These are phyloP conservation scores for slime mould (Dictyostelium discoideum) DNA, from an alignment of 78 protist species.

Conservation along the genomic window DNA sequence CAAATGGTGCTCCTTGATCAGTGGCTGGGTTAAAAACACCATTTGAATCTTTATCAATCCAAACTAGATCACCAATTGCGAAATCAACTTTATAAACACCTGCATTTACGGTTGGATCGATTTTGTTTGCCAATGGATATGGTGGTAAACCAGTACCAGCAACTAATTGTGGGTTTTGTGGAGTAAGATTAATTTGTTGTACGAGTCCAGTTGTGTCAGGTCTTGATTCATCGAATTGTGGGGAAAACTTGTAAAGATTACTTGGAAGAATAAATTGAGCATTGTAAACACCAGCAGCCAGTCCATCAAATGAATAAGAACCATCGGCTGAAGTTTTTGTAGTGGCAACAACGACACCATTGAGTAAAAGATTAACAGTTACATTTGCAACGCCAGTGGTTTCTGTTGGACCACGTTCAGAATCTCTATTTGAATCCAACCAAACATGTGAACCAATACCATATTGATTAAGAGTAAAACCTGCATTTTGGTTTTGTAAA, in stretches of 20 bases:
- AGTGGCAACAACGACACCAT: background rate
- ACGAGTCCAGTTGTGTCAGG: background rate
- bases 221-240: background rate
- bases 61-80: slow-evolving; percentile 41
- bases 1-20: background rate
- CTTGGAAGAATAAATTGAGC: background rate
- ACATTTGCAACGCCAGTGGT: slow-evolving; percentile 1
- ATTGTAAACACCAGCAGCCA: slow-evolving; percentile 2
- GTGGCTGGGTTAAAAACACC: background rate
- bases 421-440: slow-evolving; percentile 19
- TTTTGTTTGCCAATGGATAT: background rate
- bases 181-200: background rate
- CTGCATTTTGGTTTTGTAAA: background rate
- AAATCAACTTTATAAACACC: slow-evolving; percentile 25
- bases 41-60: slow-evolving; percentile 10
- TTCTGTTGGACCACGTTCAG: background rate
- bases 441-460: slow-evolving; percentile 43
- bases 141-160: background rate
- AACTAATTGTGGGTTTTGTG: background rate
- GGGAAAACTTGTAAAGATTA: background rate
- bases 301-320: background rate
- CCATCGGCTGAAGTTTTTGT: background rate
- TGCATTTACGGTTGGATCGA: slow-evolving; percentile 31
- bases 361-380: background rate
- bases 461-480: background rate